phyloP scores from a whole-genome alignment of 176 grass and related monocot genomes.

The Triticum aestivum region DNA sequence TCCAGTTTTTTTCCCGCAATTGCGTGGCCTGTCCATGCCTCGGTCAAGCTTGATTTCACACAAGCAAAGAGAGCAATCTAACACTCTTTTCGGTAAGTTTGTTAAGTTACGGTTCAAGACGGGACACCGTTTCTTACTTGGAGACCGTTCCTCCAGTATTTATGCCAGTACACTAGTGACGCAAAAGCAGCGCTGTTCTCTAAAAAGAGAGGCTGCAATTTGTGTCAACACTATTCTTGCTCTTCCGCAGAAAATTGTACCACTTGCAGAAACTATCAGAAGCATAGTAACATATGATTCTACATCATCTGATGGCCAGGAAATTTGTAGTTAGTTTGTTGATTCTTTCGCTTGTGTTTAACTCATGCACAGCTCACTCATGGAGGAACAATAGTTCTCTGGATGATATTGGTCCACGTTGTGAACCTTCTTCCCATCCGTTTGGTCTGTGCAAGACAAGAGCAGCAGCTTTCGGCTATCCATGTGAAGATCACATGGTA shows the following conservation, averaged over 20 bases:
- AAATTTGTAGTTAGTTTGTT: constrained; percentile 2
- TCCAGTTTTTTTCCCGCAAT: neutral
- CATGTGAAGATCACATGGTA: constrained; percentile 58
- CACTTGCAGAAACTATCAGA: neutral
- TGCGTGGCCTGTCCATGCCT: neutral
- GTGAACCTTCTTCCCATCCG: constrained; percentile 33
- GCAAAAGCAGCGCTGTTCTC: neutral
- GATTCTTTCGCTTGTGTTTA: constrained; percentile 31
- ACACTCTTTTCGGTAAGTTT: constrained; percentile 6
- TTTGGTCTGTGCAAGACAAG: constrained; percentile 43
- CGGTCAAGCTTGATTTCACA: neutral
- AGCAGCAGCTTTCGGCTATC: constrained; percentile 56
- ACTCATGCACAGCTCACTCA: constrained; percentile 8
- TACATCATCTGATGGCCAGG: constrained; percentile 24
- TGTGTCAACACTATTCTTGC: constrained; percentile 6
- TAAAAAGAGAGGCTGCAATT: constrained; percentile 1
- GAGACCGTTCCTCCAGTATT: constrained; percentile 18
- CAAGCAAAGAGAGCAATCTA: neutral
- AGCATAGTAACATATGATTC: constrained; percentile 5
- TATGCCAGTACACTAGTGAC: neutral
- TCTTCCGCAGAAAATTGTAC: neutral
- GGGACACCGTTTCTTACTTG: neutral
- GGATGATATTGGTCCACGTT: constrained; percentile 8
- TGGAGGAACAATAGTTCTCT: constrained; percentile 15
- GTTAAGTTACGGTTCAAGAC: neutral